A percentile compares a stretch with the other conserved stretches of the same genome.
Conservation (phyloP, 2,329 filamentous ascomycete genomes). For the Lasiodiplodia sp. region DNA sequence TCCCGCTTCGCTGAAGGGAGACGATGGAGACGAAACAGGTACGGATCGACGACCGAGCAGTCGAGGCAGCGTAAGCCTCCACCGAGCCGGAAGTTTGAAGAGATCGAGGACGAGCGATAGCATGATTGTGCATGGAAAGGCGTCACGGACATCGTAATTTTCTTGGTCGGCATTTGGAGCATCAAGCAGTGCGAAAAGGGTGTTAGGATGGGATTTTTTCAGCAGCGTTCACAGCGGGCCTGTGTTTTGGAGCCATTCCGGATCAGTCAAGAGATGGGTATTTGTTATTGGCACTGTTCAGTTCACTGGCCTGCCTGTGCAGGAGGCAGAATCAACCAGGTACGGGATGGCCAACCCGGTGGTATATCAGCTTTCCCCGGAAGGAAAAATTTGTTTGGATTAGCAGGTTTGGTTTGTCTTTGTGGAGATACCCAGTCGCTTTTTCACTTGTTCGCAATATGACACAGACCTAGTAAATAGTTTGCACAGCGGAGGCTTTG, state of each 20-base stretch:
- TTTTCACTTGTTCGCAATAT: background rate
- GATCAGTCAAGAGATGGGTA: too few relatives aligned
- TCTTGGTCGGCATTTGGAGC: background rate
- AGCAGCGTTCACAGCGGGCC: background rate
- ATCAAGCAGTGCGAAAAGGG: background rate
- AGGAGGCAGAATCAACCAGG: conserved; percentile 3
- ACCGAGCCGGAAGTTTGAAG: conserved; percentile 31
- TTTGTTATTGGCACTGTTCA: background rate
- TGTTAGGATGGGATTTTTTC: background rate
- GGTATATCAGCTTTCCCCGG: background rate
- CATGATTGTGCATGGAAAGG: conserved; percentile 26
- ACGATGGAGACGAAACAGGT: background rate
- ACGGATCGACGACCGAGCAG: conserved; percentile 16
- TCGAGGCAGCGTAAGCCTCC: conserved; percentile 29
- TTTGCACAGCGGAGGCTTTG: background rate
- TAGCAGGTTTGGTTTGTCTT: background rate
- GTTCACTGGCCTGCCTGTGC: background rate
- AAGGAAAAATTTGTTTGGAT: background rate
- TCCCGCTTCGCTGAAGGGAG: conserved; percentile 36
- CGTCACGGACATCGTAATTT: conserved; percentile 2
- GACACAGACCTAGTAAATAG: background rate
- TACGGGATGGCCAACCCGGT: background rate
- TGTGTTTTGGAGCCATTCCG: background rate
- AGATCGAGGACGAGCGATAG: conserved; percentile 33
- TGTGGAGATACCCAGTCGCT: conserved; percentile 22